Conservation (phyloP, 2,329 filamentous ascomycete genomes). For the Cladosporium sphaerospermum region DNA sequence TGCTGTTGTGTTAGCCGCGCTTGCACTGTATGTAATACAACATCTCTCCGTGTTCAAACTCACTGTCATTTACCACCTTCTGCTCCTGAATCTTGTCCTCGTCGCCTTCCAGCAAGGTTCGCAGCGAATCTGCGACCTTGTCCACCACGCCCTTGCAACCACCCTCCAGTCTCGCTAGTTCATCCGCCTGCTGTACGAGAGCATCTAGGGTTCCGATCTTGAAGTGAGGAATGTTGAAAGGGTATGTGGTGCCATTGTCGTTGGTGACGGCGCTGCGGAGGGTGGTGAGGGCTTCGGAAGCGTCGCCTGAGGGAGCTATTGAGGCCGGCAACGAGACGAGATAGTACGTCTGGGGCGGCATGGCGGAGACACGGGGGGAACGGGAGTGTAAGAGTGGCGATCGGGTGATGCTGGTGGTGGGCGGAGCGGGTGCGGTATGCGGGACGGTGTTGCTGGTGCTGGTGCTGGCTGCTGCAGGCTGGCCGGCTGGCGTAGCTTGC, state of each 20-base stretch:
- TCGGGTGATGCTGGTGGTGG: background rate
- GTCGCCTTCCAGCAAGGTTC: conserved; percentile 74
- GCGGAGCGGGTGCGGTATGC: background rate
- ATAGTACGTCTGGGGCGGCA: conserved; percentile 59
- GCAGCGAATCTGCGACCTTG: conserved; percentile 83
- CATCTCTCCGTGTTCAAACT: too few species aligned
- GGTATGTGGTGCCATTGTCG: conserved; percentile 68
- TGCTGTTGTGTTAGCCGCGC: conserved; percentile 35
- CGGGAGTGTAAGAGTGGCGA: background rate
- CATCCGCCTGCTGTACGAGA: conserved; percentile 92
- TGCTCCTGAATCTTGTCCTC: conserved; percentile 77
- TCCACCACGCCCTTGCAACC: conserved; percentile 74
- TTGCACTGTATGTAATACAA: too few species aligned
- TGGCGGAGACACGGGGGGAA: conserved; percentile 13
- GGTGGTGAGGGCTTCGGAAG: conserved; percentile 72
- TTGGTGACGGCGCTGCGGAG: conserved; percentile 65
- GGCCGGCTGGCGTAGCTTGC: background rate
- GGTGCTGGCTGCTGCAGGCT: conserved; percentile 1
- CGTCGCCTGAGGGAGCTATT: conserved; percentile 73
- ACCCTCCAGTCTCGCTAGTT: conserved; percentile 78
- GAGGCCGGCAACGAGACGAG: conserved; percentile 85
- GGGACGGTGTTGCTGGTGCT: conserved; percentile 12
- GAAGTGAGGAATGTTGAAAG: conserved; percentile 84
- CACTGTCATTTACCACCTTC: conserved; percentile 92
- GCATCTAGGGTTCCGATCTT: conserved; percentile 97